Evolutionary conservation across 2,329 filamentous ascomycete species (phyloP), one percentile per base, ranked within the genome.

Genomic region (Camillea tinctor): DNA sequence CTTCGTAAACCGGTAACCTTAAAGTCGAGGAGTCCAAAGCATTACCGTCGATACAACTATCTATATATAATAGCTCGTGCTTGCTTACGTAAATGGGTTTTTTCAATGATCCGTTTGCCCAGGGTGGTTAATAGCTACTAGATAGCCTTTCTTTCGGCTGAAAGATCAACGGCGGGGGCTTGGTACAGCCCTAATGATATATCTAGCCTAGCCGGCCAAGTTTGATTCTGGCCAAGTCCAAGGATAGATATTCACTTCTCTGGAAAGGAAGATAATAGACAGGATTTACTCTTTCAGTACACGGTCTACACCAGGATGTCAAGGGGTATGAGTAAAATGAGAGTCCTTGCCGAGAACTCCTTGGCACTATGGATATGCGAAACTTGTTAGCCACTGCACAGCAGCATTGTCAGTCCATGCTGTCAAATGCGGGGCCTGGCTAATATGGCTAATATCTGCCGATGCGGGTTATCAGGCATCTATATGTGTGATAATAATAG

Each of bases 401-500:
- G 20, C 52, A 60, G 44, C 54, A 21, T 20, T n/a, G 23, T 13
- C 17, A 51, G 11, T 57, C 58, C 54, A 50, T 57, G 24, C 52
- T 49, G 51, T 60, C 51, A 60, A 63, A 56, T 61, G 58, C 55
- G 60, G 60, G 55, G 58, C 56, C 59, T 61, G 64, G 66, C 54
- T 66, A 68, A 68, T 68, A 67, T 62, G 66, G 66, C 11, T 68
- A 68, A 68, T 67, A 44, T 65, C 40, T 52, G 36, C 36, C n/a
- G 49, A 48, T 19, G 17, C 20, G 48, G 19, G 30, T 26, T 54
- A 30, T 19, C 13, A 20, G 53, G 36, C 24, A 23, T 58, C 49
- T 40, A 51, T 53, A 13, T 17, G 36, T 13, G 36, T 13, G 36
- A 40, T 40, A 13, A 40, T 40, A 6, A 40, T 40, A 13, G 15